Conservation (phyloP, 2,329 filamentous ascomycete species). For the Cordyceps pruinosa region DNA sequence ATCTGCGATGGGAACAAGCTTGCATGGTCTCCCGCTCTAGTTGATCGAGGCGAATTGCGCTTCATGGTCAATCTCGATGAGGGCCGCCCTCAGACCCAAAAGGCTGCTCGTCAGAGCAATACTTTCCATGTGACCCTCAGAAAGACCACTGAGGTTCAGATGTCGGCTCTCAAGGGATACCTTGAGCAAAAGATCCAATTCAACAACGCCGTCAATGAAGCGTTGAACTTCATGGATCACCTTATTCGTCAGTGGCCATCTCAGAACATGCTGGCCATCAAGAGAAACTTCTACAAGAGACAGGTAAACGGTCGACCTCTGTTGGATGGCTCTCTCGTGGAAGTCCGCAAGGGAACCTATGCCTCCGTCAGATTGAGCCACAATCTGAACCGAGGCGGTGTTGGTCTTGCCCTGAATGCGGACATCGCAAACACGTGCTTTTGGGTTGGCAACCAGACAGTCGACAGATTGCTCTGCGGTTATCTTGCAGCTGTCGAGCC, state of each 20-base stretch:
- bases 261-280: constrained; percentile 60
- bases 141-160: constrained; percentile 60
- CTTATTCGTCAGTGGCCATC: constrained; percentile 75
- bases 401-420: constrained; percentile 72
- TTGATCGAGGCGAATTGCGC: constrained; percentile 43
- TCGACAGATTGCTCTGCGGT: constrained; percentile 33
- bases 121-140: constrained; percentile 55
- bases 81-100: constrained; percentile 42
- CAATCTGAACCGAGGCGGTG: constrained; percentile 38
- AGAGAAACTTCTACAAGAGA: constrained; percentile 72
- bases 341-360: constrained; percentile 85
- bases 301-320: constrained; percentile 45
- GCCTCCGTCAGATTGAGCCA: constrained; percentile 73
- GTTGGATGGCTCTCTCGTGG: constrained; percentile 49
- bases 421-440: constrained; percentile 91
- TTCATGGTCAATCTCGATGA: constrained; percentile 66
- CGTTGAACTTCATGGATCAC: constrained; percentile 88
- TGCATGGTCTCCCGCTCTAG: constrained; percentile 57
- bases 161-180: constrained; percentile 61
- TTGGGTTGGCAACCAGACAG: constrained; percentile 47
- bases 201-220: constrained; percentile 64
- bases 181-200: constrained; percentile 53
- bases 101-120: constrained; percentile 31
- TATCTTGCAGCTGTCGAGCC: constrained; percentile 26
- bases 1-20: constrained; percentile 80